Evolutionary conservation across 2,329 filamentous ascomycete genomes (phyloP).

Genomic region (Juglanconis sp.): DNA sequence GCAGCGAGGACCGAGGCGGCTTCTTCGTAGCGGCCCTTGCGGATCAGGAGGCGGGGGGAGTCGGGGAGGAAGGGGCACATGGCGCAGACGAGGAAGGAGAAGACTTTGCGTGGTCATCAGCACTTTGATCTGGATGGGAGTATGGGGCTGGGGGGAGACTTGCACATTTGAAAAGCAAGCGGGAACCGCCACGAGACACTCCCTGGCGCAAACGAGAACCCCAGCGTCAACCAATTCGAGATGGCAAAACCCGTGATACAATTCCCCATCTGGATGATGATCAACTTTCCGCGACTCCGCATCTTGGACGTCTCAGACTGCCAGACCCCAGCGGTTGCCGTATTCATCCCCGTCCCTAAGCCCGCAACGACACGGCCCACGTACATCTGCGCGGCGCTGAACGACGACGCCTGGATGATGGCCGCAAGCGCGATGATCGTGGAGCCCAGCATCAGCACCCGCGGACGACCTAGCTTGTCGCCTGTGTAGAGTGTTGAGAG

Average conservation of each 20-base stretch:
- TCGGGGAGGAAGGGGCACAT: slow-evolving; percentile 22
- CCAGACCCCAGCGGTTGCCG: slow-evolving; percentile 20
- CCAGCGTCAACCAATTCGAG: slow-evolving; percentile 26
- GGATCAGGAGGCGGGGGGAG: slow-evolving; percentile 22
- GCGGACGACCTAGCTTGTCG: slow-evolving; percentile 22
- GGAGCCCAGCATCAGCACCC: slow-evolving; percentile 22
- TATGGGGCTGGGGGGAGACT: slow-evolving; percentile 16
- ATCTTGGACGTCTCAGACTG: slow-evolving; percentile 23
- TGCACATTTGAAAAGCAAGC: slow-evolving; percentile 29
- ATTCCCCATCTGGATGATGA: slow-evolving; percentile 28
- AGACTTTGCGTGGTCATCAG: slow-evolving; percentile 28
- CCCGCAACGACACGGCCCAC: slow-evolving; percentile 19
- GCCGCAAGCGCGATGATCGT: slow-evolving; percentile 20
- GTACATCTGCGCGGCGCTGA: slow-evolving; percentile 18
- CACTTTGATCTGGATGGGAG: slow-evolving; percentile 14
- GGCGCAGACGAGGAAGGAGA: slow-evolving; percentile 28
- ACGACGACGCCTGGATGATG: slow-evolving; percentile 17
- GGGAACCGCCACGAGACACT: slow-evolving; percentile 22
- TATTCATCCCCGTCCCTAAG: slow-evolving; percentile 22
- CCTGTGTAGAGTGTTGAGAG: slow-evolving; percentile 21
- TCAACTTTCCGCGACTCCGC: slow-evolving; percentile 22
- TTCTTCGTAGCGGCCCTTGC: slow-evolving; percentile 21
- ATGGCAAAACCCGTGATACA: slow-evolving; percentile 38
- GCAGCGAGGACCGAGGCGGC: slow-evolving; percentile 22
- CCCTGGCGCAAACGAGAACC: slow-evolving; percentile 19